These are phyloP conservation scores for Geotrichum carabidarum DNA, from an alignment of 1,139 yeast genomes.

Conservation along the genomic window DNA sequence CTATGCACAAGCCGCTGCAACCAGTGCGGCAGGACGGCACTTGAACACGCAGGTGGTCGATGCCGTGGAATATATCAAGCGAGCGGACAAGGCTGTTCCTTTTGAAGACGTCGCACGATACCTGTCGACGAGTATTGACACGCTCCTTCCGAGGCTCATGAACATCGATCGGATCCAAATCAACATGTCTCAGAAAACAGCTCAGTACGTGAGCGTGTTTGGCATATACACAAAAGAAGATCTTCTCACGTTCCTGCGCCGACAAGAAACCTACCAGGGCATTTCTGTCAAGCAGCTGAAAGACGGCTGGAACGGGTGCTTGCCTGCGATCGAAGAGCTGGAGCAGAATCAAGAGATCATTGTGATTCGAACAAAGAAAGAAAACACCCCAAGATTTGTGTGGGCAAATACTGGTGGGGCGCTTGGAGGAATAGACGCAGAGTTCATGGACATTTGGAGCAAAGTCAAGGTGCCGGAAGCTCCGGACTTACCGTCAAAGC, in stretches of 20 bases:
- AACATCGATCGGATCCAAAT: slow-evolving; percentile 64
- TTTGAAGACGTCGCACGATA: slow-evolving; percentile 58
- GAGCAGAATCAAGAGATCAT: slow-evolving; percentile 73
- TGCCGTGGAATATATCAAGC: slow-evolving; percentile 80
- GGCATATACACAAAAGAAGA: slow-evolving; percentile 81
- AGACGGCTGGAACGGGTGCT: slow-evolving; percentile 97
- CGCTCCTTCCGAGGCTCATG: slow-evolving; percentile 59
- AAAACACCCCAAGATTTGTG: slow-evolving; percentile 79
- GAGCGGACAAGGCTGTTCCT: slow-evolving; percentile 62
- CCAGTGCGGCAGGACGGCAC: slow-evolving; percentile 51
- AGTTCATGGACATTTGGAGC: slow-evolving; percentile 78
- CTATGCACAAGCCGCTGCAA: slow-evolving; percentile 29
- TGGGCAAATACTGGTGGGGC: slow-evolving; percentile 86
- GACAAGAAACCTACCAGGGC: slow-evolving; percentile 86
- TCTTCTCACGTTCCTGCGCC: slow-evolving; percentile 63
- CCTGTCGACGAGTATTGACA: slow-evolving; percentile 42
- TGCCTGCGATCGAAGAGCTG: slow-evolving; percentile 66
- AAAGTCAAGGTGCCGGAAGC: slow-evolving; percentile 72
- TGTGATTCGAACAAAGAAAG: slow-evolving; percentile 86
- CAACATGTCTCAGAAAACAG: slow-evolving; percentile 47
- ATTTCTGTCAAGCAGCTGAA: slow-evolving; percentile 79
- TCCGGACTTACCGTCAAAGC: slow-evolving; percentile 69
- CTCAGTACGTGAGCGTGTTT: slow-evolving; percentile 83
- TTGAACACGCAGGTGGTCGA: slow-evolving; percentile 74
- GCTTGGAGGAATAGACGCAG: slow-evolving; percentile 71